Base-by-base conservation (phyloP, 208 protist genomes). In the Acanthamoeba lenticulata region DNA sequence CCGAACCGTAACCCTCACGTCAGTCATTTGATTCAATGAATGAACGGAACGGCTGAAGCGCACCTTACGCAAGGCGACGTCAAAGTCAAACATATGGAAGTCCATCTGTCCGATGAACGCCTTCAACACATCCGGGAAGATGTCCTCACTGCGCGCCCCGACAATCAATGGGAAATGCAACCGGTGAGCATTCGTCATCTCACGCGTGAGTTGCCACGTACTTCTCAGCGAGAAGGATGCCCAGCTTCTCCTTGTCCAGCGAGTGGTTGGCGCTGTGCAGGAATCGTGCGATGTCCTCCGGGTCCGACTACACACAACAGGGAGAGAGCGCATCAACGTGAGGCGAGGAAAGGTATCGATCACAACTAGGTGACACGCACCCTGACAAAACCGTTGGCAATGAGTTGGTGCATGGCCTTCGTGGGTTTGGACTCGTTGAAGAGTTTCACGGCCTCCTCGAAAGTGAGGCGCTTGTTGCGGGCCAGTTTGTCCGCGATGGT, bases 61-160 rank as follows among this genome's bases (percentile, higher is more conserved):
- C 21, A 86, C 42, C 47, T 88, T 88, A 32, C 79, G 79, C 79
- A 88, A 42, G 3, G 79, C 79, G 27, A 88, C 36, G 45, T 88
- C 79, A 88, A 88, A 88, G 79, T 88, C 79, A 21, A 44, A 88
- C 45, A 88, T 49, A n/a, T 49, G 45, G 44, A 88, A 88, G 45
- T 88, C 79, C 79, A 88, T 88, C 47, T 88, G 79, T 1, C 36
- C 47, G n/a, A 88, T 88, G 47, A 62, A 88, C 4, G 79, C 79
- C 40, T 88, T 11, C 27, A 88, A 32, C 29, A 88, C 47, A 1
- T 60, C 27, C 15, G 45, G 45, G 24, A 60, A 49, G 45, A 88
- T 88, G 9, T 88, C 79, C 79, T 88, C 79, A 27, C 79, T 88
- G 27, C 6, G 11, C 29, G 21, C 60, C 60, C 5, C 60, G 52